phyloP scores from a whole-genome alignment of 495 filamentous ascomycete genomes.

The Hyaloscypha variabilis region DNA sequence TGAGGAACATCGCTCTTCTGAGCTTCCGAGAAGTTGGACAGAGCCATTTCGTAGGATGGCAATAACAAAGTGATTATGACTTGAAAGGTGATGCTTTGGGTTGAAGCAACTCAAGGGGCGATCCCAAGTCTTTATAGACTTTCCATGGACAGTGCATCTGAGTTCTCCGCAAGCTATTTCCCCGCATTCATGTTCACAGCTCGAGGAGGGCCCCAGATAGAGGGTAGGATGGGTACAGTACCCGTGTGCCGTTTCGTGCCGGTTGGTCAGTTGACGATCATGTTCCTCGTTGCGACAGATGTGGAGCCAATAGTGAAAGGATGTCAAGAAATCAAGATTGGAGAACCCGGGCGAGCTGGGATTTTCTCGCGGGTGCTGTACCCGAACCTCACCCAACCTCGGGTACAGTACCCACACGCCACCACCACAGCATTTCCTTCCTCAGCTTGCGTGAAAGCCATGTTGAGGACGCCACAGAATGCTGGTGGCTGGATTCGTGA shows the following conservation, averaged over 20 bases:
- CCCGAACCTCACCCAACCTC: background rate
- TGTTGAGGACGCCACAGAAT: background rate
- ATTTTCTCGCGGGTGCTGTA: background rate
- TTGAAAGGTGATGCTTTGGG: background rate
- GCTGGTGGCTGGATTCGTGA: background rate
- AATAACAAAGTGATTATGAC: background rate
- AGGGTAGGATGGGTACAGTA: background rate
- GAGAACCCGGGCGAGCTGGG: background rate
- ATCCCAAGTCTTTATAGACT: background rate
- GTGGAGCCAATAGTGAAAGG: background rate
- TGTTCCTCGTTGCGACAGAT: background rate
- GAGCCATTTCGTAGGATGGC: background rate
- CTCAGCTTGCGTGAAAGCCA: background rate
- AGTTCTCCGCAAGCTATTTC: background rate
- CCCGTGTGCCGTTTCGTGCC: background rate
- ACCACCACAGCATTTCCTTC: background rate
- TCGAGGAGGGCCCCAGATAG: background rate
- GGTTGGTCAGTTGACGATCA: background rate
- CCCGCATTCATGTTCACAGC: background rate
- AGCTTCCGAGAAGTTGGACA: background rate
- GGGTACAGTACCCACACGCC: background rate
- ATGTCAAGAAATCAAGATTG: background rate
- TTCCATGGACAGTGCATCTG: background rate
- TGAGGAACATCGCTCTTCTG: slow-evolving; percentile 4
- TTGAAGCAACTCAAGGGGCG: background rate